Evolutionary conservation across 2,329 filamentous ascomycete genomes (phyloP), one percentile per base, ranked within the genome.

Genomic region (Rhynchosporium graminicola): DNA sequence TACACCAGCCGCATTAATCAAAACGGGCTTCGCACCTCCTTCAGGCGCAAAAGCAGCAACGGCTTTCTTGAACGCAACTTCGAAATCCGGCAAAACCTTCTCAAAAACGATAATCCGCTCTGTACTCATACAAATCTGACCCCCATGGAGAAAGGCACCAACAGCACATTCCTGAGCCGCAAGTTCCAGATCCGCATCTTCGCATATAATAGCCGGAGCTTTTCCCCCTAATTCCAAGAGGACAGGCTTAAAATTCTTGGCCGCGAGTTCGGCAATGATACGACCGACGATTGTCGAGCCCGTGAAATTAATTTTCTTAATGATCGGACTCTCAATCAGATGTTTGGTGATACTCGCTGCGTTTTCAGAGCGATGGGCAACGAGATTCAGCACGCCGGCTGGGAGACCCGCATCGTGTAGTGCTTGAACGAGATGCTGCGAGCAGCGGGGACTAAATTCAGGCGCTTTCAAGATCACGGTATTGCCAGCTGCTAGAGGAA

Each of bases 231-330:
- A 80, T 75, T 96, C 92, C 70, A 96, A 82, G 1, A 96, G 78
- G 0, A 90, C 82, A 0, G 91, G 91, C 79, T 96, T 96, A 46
- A 95, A 80, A 69, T 89, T 78, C 72, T 89, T 84, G 33, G 89
- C 92, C 0, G 89, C 89, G 8, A 84, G 80, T 26, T 81, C 79
- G 9, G 85, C 89, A 62, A 96, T 86, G 72, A 92, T 88, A 38
- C 85, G 82, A 0, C 92, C 92, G 0, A 95, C 87, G 0, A 75
- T 75, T 0, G 91, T 92, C 70, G 85, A 89, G 40, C 92, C 92
- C 0, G 92, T 96, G 76, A 96, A 96, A 77, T 92, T 95, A 74
- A 96, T 81, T 78, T 96, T 96, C 74, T 86, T 88, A 61, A 96
- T 78, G 0, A 80, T 79, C 0, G 84, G 83, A 70, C 90, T 80